Evolutionary conservation across 768 basidiomycete species (phyloP), one percentile per base, ranked within the genome.

Genomic region (Phallus indusiatus): DNA sequence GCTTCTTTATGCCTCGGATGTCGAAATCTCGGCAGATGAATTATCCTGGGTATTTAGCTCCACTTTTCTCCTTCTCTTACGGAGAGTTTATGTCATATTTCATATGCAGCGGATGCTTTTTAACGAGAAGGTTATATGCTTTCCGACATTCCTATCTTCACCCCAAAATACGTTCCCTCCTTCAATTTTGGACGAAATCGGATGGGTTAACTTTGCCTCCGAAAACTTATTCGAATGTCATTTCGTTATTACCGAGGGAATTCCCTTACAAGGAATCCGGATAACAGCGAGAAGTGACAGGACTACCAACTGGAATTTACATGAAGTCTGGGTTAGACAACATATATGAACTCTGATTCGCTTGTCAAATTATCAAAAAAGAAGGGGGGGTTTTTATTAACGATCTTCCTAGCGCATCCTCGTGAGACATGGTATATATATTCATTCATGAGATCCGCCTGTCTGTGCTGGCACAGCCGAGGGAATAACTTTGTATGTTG

Each of bases 1-100:
- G n/a, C 67, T 75, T 35, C 63, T 77, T n/a, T 57, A 51, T 18
- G 57, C 55, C 17, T 70, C 67, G 33, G 60, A 49, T 17, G 69
- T 67, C 9, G 70, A 72, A 47, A 67, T 58, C 33, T 75, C 74
- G 14, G 34, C 51, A 10, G 69, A 75, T 49, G 67, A 66, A 42
- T 49, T 60, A 34, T 14, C 21, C 51, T 76, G 74, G 73, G 74
- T 74, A 54, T 17, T 11, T 42, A 42, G 42, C 42, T 42, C 42
- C 42, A 42, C 42, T 42, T 42, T 42, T 42, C 9, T 42, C 42
- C 42, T 14, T 42, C n/a, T 42, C 4, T 3, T 42, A 42, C n/a
- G 12, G 42, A 42, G 14, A n/a, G 12, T 14, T 12, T 14, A 14
- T 42, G 42, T 12, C 42, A 42, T 42, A 42, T 14, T 42, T 28